Evolutionary conservation across 2,329 filamentous ascomycete species (phyloP).

Genomic region (Magnaporthiopsis incrustans): DNA sequence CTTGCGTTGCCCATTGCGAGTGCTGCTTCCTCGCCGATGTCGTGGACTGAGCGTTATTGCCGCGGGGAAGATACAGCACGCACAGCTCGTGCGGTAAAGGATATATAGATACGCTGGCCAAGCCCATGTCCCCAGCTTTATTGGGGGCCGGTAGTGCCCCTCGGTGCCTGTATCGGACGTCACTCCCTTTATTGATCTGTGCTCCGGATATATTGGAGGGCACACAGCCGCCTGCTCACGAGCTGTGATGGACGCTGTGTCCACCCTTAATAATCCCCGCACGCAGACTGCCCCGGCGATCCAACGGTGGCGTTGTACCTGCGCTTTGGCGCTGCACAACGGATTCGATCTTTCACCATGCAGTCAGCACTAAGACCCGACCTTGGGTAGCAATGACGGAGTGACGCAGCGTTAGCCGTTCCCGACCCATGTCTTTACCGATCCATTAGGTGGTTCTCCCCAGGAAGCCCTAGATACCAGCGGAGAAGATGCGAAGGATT

Average conservation of each 20-base stretch:
- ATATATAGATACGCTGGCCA: not conserved
- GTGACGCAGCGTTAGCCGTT: not conserved
- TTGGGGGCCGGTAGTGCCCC: not conserved
- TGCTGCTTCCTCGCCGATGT: too few species aligned
- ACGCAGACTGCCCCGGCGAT: not conserved
- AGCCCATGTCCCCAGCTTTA: not conserved
- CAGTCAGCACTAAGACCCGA: not conserved
- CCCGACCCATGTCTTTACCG: too few species aligned
- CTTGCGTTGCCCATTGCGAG: not conserved
- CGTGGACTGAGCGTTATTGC: not conserved
- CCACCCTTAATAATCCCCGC: not conserved
- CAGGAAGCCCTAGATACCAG: too few species aligned
- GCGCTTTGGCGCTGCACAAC: not conserved
- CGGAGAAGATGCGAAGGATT: too few species aligned
- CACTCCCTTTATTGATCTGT: too few species aligned
- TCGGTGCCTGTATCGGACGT: too few species aligned
- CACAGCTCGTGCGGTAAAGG: not conserved
- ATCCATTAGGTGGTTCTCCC: too few species aligned
- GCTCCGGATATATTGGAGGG: too few species aligned
- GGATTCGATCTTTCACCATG: not conserved
- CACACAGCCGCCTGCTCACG: too few species aligned
- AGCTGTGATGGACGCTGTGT: too few species aligned
- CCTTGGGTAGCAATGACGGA: not conserved
- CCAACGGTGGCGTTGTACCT: not conserved
- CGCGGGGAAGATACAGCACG: not conserved